Evolutionary conservation across 352 stramenopile genomes (phyloP).

Genomic region (Phytopythium vexans): DNA sequence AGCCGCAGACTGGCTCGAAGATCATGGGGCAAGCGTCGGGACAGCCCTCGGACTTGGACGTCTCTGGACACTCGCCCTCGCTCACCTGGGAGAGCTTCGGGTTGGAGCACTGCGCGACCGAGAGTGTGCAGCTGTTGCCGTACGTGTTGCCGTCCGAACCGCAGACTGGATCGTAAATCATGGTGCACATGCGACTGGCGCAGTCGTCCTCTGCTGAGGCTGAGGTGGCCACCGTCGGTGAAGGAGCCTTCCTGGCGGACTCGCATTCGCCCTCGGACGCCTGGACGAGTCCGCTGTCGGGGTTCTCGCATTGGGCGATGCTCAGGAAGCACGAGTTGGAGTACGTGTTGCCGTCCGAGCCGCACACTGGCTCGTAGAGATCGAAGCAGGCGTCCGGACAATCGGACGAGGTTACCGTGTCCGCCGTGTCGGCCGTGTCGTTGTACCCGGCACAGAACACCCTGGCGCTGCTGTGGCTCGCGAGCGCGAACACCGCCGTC

Average conservation of each 20-base stretch:
- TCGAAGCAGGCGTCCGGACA: conserved; percentile 27
- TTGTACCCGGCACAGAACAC: too few relatives aligned
- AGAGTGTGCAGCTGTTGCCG: conserved; percentile 23
- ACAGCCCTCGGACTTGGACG: conserved; percentile 11
- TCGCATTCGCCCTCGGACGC: conserved; percentile 18
- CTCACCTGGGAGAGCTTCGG: conserved; percentile 11
- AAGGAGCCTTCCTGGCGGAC: neutral
- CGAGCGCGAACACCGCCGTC: too few relatives aligned
- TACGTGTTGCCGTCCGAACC: conserved; percentile 31
- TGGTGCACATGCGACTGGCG: conserved; percentile 16
- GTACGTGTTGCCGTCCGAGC: conserved; percentile 30
- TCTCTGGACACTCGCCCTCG: conserved; percentile 20
- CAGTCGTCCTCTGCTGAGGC: conserved; percentile 9
- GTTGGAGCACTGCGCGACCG: conserved; percentile 24
- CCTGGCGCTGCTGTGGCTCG: too few relatives aligned
- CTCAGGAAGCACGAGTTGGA: conserved; percentile 29
- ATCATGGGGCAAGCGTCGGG: conserved; percentile 25
- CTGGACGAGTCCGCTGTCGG: conserved; percentile 15
- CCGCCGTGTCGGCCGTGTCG: conserved; percentile 7
- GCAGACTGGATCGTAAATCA: conserved; percentile 21
- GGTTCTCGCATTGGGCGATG: conserved; percentile 28
- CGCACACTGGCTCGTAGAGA: conserved; percentile 28
- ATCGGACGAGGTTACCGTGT: conserved; percentile 3
- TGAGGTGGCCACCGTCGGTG: neutral
- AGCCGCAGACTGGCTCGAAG: conserved; percentile 28